These are phyloP conservation scores for Arachnopeziza araneosa DNA, from an alignment of 2,329 filamentous ascomycete species.

Conservation along the genomic window DNA sequence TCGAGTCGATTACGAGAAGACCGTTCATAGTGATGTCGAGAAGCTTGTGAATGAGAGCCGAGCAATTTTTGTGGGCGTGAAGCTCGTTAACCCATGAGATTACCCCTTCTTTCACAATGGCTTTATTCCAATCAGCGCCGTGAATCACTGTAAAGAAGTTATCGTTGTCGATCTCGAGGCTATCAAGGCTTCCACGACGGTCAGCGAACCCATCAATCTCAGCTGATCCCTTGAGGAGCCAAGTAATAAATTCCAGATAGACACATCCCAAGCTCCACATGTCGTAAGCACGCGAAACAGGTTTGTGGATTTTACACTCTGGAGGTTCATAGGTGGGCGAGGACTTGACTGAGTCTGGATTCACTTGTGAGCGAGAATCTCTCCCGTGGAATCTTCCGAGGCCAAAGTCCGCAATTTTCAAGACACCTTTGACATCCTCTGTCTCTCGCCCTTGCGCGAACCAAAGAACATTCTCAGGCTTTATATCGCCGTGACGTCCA, in stretches of 20 bases:
- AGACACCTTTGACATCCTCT: slow-evolving; percentile 4
- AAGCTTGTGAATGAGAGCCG: slow-evolving; percentile 13
- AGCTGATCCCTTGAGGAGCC: slow-evolving; percentile 26
- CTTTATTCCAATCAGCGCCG: not conserved
- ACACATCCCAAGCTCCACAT: slow-evolving; percentile 35
- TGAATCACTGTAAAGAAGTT: slow-evolving; percentile 17
- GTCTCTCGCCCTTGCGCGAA: slow-evolving; percentile 27
- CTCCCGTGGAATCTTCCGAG: slow-evolving; percentile 30
- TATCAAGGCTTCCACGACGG: slow-evolving; percentile 3
- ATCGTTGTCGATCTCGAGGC: slow-evolving; percentile 14
- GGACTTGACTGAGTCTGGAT: slow-evolving; percentile 8
- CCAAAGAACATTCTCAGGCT: slow-evolving; percentile 22
- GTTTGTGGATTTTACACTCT: slow-evolving; percentile 28
- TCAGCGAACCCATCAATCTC: slow-evolving; percentile 15
- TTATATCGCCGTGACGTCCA: slow-evolving; percentile 26
- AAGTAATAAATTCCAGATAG: slow-evolving; percentile 34
- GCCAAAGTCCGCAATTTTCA: slow-evolving; percentile 21
- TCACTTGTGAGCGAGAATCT: slow-evolving; percentile 27
- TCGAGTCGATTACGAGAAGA: slow-evolving; percentile 12
- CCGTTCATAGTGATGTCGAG: slow-evolving; percentile 13
- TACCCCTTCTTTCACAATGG: slow-evolving; percentile 9
- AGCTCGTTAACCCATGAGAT: slow-evolving; percentile 8
- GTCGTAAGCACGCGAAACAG: slow-evolving; percentile 33
- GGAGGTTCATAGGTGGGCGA: slow-evolving; percentile 36
- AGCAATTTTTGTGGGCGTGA: slow-evolving; percentile 12